A percentile compares a stretch with the other conserved stretches of the same genome.
Conservation (phyloP, 75 land plant genomes). For the Chamaecyparis obtusa region DNA sequence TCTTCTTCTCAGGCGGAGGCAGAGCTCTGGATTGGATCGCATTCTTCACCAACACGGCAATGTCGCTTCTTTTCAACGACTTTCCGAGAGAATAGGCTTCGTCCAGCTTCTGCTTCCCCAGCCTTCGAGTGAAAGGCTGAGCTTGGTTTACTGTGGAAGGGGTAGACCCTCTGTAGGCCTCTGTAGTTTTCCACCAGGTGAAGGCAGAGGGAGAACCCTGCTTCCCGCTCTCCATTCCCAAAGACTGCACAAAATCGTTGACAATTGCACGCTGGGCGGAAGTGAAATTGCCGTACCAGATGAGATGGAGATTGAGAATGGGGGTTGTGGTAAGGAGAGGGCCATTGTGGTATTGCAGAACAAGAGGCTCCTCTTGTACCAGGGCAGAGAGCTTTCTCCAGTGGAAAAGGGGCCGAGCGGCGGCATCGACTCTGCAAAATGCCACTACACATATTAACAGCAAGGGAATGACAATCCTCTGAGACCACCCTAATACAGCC, state of each 20-base stretch:
- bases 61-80: conserved; percentile 11
- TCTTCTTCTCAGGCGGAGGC: too few species aligned
- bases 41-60: not conserved
- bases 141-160: not conserved
- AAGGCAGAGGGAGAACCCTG: conserved; percentile 6
- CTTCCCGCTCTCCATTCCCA: not conserved
- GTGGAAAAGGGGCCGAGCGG: too few species aligned
- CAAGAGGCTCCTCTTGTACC: conserved; percentile 22
- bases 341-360: conserved; percentile 34
- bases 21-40: too few species aligned
- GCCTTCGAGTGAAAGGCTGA: too few species aligned
- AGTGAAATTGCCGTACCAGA: conserved; percentile 48
- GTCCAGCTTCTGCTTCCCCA: conserved; percentile 21
- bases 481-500: too few species aligned
- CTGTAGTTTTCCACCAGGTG: conserved; percentile 17
- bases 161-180: conserved; percentile 10
- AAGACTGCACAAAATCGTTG: conserved; percentile 30
- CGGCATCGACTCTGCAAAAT: not conserved
- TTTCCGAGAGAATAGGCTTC: conserved; percentile 17
- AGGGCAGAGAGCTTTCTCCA: not conserved
- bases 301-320: conserved; percentile 19
- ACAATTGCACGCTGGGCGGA: too few species aligned
- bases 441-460: not conserved
- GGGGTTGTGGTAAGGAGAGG: conserved; percentile 21
- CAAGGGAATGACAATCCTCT: too few species aligned